phyloP scores from a whole-genome alignment of 306 rosid species.

The Ochetophila trinervis region DNA sequence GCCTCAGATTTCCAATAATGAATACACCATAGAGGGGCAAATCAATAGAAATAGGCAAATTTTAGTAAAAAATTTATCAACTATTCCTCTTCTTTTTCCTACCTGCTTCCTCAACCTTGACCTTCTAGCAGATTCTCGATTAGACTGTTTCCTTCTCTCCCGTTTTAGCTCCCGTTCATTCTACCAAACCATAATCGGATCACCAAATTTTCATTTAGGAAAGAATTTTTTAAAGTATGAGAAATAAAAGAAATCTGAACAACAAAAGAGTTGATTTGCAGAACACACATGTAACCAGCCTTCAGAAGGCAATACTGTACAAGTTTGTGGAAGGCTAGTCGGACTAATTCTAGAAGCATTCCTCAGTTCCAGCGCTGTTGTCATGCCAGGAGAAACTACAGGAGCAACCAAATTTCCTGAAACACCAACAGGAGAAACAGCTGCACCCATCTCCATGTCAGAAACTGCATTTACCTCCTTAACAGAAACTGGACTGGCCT shows the following conservation, averaged over 20 bases:
- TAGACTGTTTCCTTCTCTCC: conserved; percentile 95
- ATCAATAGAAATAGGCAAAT: too few species aligned
- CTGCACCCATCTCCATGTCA: conserved; percentile 24
- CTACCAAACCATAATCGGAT: conserved; percentile 39
- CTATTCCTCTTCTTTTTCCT: not conserved
- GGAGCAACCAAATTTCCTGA: conserved; percentile 46
- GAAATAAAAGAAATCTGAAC: conserved; percentile 2
- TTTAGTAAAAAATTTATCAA: too few species aligned
- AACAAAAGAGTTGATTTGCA: not conserved
- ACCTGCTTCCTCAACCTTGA: conserved; percentile 99
- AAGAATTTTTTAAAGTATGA: not conserved
- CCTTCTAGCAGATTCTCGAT: conserved; percentile 97
- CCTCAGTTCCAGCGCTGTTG: conserved; percentile 55
- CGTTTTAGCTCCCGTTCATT: conserved; percentile 84
- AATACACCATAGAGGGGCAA: not conserved
- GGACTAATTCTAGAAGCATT: conserved; percentile 46
- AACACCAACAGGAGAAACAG: conserved; percentile 34
- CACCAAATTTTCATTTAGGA: conserved; percentile 10
- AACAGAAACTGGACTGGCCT: conserved; percentile 31
- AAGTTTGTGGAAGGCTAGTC: conserved; percentile 34
- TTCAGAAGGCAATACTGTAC: conserved; percentile 65
- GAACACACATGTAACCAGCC: conserved; percentile 61
- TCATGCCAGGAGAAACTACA: conserved; percentile 62
- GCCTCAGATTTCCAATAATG: conserved; percentile 4
- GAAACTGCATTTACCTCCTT: conserved; percentile 40